phyloP scores from a whole-genome alignment of 441 rosid genomes.

The Pelargonium myrrhifolium region DNA sequence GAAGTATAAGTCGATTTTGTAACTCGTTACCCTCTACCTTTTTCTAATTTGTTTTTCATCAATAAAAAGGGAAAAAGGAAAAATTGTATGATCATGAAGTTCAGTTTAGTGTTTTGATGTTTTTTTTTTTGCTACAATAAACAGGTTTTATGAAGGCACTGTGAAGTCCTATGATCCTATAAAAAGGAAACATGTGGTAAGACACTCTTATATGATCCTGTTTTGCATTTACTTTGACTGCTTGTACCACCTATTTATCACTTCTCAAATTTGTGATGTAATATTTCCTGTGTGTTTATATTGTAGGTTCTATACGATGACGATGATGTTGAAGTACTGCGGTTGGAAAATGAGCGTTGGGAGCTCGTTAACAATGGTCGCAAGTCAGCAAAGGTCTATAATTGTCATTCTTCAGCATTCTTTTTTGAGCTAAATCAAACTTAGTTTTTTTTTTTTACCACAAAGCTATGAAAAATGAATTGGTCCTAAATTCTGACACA shows the following conservation, averaged over 20 bases:
- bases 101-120: constrained; percentile 11
- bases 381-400: constrained; percentile 62
- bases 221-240: constrained; percentile 1
- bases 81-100: neutral
- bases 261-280: constrained; percentile 4
- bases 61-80: neutral
- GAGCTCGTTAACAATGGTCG: constrained; percentile 58
- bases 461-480: constrained; percentile 7
- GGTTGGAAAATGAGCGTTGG: constrained; percentile 89
- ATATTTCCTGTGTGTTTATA: constrained; percentile 17
- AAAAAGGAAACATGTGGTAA: constrained; percentile 89
- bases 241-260: neutral
- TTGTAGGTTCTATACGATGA: constrained; percentile 80
- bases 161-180: constrained; percentile 85
- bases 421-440: constrained; percentile 10
- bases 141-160: constrained; percentile 96
- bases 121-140: constrained; percentile 23
- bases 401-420: constrained; percentile 17
- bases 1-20: too few species aligned
- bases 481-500: constrained; percentile 15
- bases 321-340: constrained; percentile 93
- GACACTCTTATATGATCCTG: constrained; percentile 22
- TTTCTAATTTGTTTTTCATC: neutral
- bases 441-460: constrained; percentile 7
- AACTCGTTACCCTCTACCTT: too few species aligned